phyloP scores from a whole-genome alignment of 2,329 filamentous ascomycete genomes.

The Cladobotryum protrusum region DNA sequence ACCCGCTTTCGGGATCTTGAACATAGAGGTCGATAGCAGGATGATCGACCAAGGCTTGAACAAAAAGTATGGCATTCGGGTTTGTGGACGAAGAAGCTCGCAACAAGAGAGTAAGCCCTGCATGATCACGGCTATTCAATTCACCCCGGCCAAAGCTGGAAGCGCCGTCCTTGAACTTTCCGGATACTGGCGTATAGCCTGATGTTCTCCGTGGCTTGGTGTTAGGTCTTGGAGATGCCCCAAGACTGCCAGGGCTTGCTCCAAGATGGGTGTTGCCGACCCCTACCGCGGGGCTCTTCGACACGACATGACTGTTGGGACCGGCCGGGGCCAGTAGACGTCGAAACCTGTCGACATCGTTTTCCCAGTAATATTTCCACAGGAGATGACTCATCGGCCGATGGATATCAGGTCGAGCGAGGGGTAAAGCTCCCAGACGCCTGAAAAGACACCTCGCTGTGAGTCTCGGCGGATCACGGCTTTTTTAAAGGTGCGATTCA shows the following conservation, averaged over 20 bases:
- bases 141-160: conserved; percentile 52
- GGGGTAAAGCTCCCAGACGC: conserved; percentile 33
- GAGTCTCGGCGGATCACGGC: conserved; percentile 78
- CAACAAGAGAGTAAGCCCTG: conserved; percentile 77
- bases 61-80: conserved; percentile 65
- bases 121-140: conserved; percentile 76
- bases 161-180: conserved; percentile 39
- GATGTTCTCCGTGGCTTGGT: conserved; percentile 48
- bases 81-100: conserved; percentile 73
- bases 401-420: conserved; percentile 14
- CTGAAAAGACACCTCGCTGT: conserved; percentile 78
- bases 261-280: conserved; percentile 25
- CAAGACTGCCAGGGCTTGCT: conserved; percentile 36
- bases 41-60: conserved; percentile 72
- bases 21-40: conserved; percentile 78
- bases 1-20: conserved; percentile 87
- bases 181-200: conserved; percentile 39
- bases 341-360: conserved; percentile 94
- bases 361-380: conserved; percentile 95
- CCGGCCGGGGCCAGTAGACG: conserved; percentile 72
- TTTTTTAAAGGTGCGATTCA: conserved; percentile 71
- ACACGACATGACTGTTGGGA: conserved; percentile 47
- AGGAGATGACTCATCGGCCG: conserved; percentile 86
- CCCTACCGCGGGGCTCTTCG: conserved; percentile 47
- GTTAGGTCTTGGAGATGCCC: conserved; percentile 44